These are phyloP conservation scores for Trichosporon sp. DNA, from an alignment of 1,284 basidiomycete species.

Conservation along the genomic window DNA sequence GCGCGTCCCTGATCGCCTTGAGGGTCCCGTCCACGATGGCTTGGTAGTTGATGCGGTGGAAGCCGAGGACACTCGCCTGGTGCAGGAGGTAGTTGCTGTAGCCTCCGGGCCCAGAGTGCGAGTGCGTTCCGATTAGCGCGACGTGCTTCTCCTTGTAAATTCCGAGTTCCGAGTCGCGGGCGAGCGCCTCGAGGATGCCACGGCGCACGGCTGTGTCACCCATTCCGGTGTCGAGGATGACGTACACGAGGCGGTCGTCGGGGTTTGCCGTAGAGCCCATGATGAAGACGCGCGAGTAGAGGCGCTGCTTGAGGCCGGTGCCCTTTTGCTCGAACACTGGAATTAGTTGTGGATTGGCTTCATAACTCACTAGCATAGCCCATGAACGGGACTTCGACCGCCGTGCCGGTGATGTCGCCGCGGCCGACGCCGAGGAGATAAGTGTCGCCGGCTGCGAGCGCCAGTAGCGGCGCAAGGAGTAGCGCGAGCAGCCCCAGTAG, in stretches of 20 bases:
- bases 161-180: background rate
- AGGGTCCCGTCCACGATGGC: slow-evolving; percentile 11
- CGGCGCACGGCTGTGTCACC: slow-evolving; percentile 12
- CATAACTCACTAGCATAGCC: slow-evolving; percentile 6
- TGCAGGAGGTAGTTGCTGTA: slow-evolving; percentile 17
- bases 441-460: slow-evolving; percentile 9
- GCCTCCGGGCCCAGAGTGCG: slow-evolving; percentile 14
- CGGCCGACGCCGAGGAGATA: slow-evolving; percentile 17
- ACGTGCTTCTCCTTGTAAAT: slow-evolving; percentile 5
- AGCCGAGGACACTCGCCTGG: slow-evolving; percentile 9
- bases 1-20: slow-evolving; percentile 6
- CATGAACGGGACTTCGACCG: slow-evolving; percentile 13
- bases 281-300: slow-evolving; percentile 15
- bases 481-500: background rate
- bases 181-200: slow-evolving; percentile 12
- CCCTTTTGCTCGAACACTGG: slow-evolving; percentile 9
- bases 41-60: slow-evolving; percentile 10
- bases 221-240: slow-evolving; percentile 7
- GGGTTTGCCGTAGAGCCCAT: slow-evolving; percentile 1
- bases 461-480: background rate
- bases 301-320: slow-evolving; percentile 10
- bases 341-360: background rate
- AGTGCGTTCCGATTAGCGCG: slow-evolving; percentile 11
- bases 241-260: slow-evolving; percentile 9
- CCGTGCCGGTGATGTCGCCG: slow-evolving; percentile 16